Conservation (phyloP, 768 basidiomycete genomes). For the Agrocybe pediades region DNA sequence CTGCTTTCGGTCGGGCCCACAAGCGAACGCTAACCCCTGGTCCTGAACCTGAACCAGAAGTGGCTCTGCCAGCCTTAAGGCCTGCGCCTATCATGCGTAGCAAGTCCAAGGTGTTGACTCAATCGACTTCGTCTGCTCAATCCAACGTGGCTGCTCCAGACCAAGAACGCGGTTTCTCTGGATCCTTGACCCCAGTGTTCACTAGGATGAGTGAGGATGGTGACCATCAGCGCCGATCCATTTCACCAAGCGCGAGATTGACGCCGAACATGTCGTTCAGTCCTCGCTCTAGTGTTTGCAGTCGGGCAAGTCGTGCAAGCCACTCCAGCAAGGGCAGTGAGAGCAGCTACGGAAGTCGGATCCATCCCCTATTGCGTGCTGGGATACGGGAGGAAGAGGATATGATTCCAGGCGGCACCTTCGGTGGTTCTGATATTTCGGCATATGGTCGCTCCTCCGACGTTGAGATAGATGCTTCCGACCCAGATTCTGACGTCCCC, state of each 20-base stretch:
- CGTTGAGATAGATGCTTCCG: constrained; percentile 48
- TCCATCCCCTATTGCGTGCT: neutral
- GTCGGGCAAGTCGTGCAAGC: constrained; percentile 2
- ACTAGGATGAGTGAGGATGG: constrained; percentile 27
- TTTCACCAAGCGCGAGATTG: neutral
- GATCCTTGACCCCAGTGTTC: constrained; percentile 36
- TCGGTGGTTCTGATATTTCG: constrained; percentile 60
- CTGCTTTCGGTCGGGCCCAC: constrained; percentile 40
- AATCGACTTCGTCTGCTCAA: constrained; percentile 22
- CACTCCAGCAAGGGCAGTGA: constrained; percentile 16
- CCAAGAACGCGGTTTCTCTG: constrained; percentile 7
- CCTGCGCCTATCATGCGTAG: constrained; percentile 36
- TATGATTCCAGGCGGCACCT: constrained; percentile 64
- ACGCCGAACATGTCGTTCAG: neutral
- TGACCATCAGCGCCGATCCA: neutral
- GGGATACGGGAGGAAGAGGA: constrained; percentile 4
- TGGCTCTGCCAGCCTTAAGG: constrained; percentile 59
- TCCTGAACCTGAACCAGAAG: constrained; percentile 58
- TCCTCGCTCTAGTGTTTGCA: neutral
- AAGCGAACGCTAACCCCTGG: constrained; percentile 59
- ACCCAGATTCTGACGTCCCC: constrained; percentile 81
- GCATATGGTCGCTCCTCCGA: constrained; percentile 32
- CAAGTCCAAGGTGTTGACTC: constrained; percentile 16
- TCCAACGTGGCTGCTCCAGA: constrained; percentile 38
- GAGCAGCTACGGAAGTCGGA: constrained; percentile 18